Conservation (phyloP, 2,329 filamentous ascomycete species). For the Pseudocercospora pini-densiflorae region DNA sequence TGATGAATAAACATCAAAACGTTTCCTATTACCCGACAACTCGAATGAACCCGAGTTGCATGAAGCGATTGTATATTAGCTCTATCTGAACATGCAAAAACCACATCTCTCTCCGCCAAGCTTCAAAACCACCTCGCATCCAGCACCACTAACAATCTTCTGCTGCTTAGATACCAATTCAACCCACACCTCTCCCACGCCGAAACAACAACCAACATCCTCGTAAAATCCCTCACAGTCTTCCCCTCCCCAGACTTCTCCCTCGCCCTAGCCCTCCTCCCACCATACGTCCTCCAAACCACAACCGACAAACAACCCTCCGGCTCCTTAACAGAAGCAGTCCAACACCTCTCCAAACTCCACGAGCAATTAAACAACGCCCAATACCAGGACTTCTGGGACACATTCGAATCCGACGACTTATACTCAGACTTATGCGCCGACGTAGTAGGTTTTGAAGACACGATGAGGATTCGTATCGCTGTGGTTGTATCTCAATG, state of each 20-base stretch:
- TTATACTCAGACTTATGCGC: constrained; percentile 94
- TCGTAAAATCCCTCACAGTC: constrained; percentile 96
- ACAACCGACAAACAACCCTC: constrained; percentile 53
- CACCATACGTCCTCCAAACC: constrained; percentile 73
- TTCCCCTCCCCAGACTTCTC: constrained; percentile 97
- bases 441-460: constrained; percentile 94
- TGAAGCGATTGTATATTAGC: constrained; percentile 74
- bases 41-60: constrained; percentile 56
- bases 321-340: constrained; percentile 79
- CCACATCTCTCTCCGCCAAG: constrained; percentile 12
- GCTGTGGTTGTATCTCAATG: constrained; percentile 87
- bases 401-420: constrained; percentile 88
- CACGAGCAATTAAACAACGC: constrained; percentile 88
- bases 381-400: constrained; percentile 93
- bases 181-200: constrained; percentile 98
- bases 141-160: constrained; percentile 17
- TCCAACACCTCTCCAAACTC: constrained; percentile 82
- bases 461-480: constrained; percentile 87
- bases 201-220: constrained; percentile 97
- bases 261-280: constrained; percentile 91
- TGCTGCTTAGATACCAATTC: constrained; percentile 82
- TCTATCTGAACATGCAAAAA: constrained; percentile 67
- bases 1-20: constrained; percentile 78
- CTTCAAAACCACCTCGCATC: constrained; percentile 16
- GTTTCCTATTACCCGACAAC: constrained; percentile 98